Base-by-base conservation (phyloP, 192 early-diverging fungal genomes). In the Coemansia sp. region DNA sequence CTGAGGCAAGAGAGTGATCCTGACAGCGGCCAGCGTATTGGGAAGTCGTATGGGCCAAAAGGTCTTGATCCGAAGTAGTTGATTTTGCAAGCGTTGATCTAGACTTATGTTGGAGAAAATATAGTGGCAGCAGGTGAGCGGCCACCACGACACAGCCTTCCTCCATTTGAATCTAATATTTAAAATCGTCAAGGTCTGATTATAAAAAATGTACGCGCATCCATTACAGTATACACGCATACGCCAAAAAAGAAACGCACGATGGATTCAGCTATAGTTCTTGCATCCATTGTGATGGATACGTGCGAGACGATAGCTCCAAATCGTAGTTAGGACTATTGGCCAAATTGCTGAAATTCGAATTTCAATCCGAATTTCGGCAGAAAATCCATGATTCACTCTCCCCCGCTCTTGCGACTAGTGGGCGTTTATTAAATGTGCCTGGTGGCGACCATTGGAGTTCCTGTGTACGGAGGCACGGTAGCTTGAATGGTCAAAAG, bases 121-220 rank as follows among this genome's bases (percentile, higher is more conserved):
- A 50, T 21, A 50, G 46, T 23, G 19, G 46, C 46, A 50, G 8
- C 9, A 19, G 19, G 10, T 10, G 8, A 50, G 3, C 46, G 19
- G 46, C 46, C 19, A 50, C 19, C 46, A 50, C 46, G 46, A 50
- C 46, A 50, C 46, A 50, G 46, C 9, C 46, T 50, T 50, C 46
- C 46, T 50, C 46, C 46, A 50, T 50, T 50, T 50, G 46, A 50
- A 50, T 50, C 46, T 50, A n/a, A 45, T 45, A 50, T 50, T 23
- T 50, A 21, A 50, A 50, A 50, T 50, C 46, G 46, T 50, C 46
- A 50, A 50, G 46, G 46, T 50, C 46, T 50, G 46, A 50, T 50
- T 50, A 50, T 50, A 23, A 50, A 50, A 50, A 55, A 55, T 55
- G 25, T 25, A 55, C 51, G 51, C 51, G 51, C 51, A 55, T 55